phyloP scores from a whole-genome alignment of 176 grass and related monocot genomes.

The Ananas comosus region DNA sequence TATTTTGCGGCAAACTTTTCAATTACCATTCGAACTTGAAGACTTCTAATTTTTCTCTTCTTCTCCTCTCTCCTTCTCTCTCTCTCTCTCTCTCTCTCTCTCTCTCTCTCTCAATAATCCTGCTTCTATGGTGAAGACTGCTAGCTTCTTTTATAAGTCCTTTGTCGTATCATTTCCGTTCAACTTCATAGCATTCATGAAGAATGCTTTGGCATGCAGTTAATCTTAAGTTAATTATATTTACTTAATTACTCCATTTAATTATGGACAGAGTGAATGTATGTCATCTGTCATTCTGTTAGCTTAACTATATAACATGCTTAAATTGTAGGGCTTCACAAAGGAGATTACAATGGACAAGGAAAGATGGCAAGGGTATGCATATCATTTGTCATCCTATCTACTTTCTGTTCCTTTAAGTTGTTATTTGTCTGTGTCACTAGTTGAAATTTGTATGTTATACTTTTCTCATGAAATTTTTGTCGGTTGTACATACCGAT shows the following conservation, averaged over 20 bases:
- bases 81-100: no score
- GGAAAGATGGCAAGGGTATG: conserved; percentile 99
- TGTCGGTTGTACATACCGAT: no score
- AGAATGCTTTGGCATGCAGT: no score
- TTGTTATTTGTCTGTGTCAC: background rate
- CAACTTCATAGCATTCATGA: no score
- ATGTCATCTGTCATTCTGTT: background rate
- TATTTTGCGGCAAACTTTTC: background rate
- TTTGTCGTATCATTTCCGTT: no score
- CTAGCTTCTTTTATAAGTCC: no score
- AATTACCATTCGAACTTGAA: no score
- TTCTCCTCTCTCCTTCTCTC: no score
- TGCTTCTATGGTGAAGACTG: no score
- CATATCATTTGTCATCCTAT: conserved; percentile 19
- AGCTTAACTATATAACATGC: background rate
- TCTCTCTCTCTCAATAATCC: no score
- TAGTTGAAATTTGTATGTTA: background rate
- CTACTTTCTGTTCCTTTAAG: conserved; percentile 2
- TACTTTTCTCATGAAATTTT: no score
- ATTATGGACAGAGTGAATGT: background rate
- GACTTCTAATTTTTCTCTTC: no score
- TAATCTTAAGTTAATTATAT: background rate
- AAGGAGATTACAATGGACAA: conserved; percentile 89
- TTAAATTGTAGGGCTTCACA: conserved; percentile 72
- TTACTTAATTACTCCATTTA: background rate